These are phyloP conservation scores for Ogataea trehalophila DNA, from an alignment of 805 yeast genomes.

Conservation along the genomic window DNA sequence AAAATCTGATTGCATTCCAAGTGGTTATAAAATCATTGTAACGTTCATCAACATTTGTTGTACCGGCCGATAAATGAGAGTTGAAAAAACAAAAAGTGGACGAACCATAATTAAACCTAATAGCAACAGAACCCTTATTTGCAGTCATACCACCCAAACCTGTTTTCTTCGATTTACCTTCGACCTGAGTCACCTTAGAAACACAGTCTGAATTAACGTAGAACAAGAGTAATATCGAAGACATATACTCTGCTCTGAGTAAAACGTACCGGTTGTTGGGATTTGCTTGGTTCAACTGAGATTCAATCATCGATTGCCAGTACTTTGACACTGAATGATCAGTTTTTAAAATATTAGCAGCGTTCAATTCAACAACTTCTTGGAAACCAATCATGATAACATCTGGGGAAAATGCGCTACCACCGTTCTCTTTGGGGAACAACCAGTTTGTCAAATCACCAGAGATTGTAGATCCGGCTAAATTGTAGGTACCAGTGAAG, in stretches of 20 bases:
- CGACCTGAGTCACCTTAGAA: constrained; percentile 66
- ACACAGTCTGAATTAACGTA: constrained; percentile 51
- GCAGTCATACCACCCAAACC: constrained; percentile 97
- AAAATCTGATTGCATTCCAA: constrained; percentile 68
- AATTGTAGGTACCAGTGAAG: constrained; percentile 82
- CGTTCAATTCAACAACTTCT: constrained; percentile 89
- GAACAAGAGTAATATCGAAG: constrained; percentile 60
- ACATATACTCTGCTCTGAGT: constrained; percentile 69
- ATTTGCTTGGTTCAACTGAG: constrained; percentile 47
- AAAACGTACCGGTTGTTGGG: constrained; percentile 45
- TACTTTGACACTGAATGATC: constrained; percentile 71
- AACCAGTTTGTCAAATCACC: constrained; percentile 74
- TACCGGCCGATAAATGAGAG: constrained; percentile 93
- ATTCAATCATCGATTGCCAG: constrained; percentile 71
- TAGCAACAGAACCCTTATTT: constrained; percentile 94
- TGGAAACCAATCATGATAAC: constrained; percentile 88
- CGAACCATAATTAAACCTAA: constrained; percentile 75
- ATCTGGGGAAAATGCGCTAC: constrained; percentile 55
- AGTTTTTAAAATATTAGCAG: constrained; percentile 83
- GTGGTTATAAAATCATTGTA: constrained; percentile 78
- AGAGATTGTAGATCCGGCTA: constrained; percentile 63
- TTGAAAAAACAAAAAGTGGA: constrained; percentile 81
- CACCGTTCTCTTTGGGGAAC: constrained; percentile 62
- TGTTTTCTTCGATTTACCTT: constrained; percentile 92
- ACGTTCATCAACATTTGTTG: constrained; percentile 74